Base-by-base conservation (phyloP, 352 stramenopile genomes). In the Phytophthora pisi region DNA sequence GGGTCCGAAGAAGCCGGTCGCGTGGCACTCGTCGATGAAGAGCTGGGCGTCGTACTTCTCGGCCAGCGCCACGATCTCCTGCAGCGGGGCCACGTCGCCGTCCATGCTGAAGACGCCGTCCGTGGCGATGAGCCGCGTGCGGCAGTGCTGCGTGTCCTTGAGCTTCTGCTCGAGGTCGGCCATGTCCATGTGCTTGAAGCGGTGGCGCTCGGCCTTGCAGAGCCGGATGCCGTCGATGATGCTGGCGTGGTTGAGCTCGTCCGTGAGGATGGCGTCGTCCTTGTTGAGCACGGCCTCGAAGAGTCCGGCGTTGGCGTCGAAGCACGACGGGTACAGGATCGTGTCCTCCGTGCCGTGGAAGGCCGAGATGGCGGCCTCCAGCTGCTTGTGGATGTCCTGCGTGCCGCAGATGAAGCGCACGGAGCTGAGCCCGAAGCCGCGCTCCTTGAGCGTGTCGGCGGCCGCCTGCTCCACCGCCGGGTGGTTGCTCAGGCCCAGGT, bases 61-160 rank as follows among this genome's bases (percentile, higher is more conserved):
- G 0, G 94, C 92, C 28, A 98, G 74, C 49, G 92, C 88, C 66
- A 85, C 93, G 58, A 98, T 98, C 34, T 96, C 86, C 60, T 92
- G 61, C 36, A 98, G 76, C 31, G 89, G 90, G 31, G 95, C 95
- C 31, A 98, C 92, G 61, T 98, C 93, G 6, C 95, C 95, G 68
- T 98, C 95, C 95, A 98, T 98, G 54, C 78, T 95, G 70, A 98
- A 98, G n/a, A 98, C 95, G 36, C 95, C 95, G 65, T 98, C 95
- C 0, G 95, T 98, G 9, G 92, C 92, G 59, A 98, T 96, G 24
- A 98, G 76, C 2, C 90, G 90, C 58, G 88, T 92, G 61, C 92
- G 91, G 69, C 79, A 93, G 78, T 97, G 89, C 78, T 98, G 87
- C 30, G 93, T 94, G 24, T 83, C 81, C 65, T 97, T 74, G 20